Evolutionary conservation across 441 rosid genomes (phyloP).

Genomic region (Erodium texanum): DNA sequence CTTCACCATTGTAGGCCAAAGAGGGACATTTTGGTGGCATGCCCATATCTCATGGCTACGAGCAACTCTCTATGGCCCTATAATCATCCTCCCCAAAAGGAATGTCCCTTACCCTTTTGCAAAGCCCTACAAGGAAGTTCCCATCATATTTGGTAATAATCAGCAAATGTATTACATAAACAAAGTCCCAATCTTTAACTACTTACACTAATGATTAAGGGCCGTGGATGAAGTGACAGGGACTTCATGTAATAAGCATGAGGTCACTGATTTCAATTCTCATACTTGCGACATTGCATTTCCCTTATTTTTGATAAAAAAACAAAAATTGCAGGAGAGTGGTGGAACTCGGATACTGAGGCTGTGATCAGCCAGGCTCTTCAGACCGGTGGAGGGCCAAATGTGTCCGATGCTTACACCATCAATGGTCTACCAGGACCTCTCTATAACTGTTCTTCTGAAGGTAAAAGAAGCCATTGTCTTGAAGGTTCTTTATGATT

Average conservation of each 20-base stretch:
- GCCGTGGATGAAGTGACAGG: too few relatives aligned
- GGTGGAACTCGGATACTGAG: constrained; percentile 50
- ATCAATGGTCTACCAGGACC: constrained; percentile 48
- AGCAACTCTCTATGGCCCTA: constrained; percentile 44
- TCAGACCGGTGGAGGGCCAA: constrained; percentile 39
- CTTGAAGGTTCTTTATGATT: background rate
- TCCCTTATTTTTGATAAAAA: too few relatives aligned
- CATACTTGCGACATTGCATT: too few relatives aligned
- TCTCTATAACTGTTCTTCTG: constrained; percentile 46
- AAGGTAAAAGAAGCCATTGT: constrained; percentile 19
- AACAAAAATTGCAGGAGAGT: constrained; percentile 40
- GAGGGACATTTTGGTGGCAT: constrained; percentile 58
- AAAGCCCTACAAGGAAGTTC: constrained; percentile 32
- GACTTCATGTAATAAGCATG: too few relatives aligned
- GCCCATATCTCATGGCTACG: constrained; percentile 48
- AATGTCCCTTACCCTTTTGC: constrained; percentile 38
- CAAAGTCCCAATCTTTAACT: background rate
- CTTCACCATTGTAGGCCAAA: constrained; percentile 50
- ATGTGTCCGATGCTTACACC: constrained; percentile 43
- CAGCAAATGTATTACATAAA: too few relatives aligned
- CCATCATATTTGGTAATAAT: constrained; percentile 18
- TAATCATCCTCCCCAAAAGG: constrained; percentile 37
- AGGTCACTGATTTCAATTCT: too few relatives aligned
- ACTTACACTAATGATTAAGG: too few relatives aligned
- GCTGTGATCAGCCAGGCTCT: constrained; percentile 33